These are phyloP conservation scores for Trapa bicornis DNA, from an alignment of 345 rosid species.

Conservation along the genomic window DNA sequence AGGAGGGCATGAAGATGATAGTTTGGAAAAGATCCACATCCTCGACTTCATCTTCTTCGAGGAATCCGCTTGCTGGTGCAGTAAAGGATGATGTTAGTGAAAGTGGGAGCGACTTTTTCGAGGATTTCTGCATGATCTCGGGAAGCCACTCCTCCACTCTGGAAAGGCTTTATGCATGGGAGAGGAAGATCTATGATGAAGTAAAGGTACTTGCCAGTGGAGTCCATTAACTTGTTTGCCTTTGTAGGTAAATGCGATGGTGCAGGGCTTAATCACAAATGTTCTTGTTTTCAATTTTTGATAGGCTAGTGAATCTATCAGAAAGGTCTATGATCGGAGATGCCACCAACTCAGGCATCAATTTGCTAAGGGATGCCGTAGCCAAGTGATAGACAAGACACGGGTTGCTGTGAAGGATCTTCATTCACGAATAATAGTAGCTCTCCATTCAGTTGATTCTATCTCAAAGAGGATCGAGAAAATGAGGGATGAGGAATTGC, in stretches of 20 bases:
- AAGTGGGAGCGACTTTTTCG: conserved; percentile 74
- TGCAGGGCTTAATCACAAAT: background rate
- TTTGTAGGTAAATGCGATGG: background rate
- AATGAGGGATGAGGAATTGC: conserved; percentile 87
- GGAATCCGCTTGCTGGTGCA: conserved; percentile 47
- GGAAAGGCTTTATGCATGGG: conserved; percentile 88
- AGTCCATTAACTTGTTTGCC: background rate
- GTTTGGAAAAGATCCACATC: conserved; percentile 86
- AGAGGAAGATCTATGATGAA: conserved; percentile 88
- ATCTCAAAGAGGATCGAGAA: conserved; percentile 84
- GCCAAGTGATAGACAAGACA: conserved; percentile 63
- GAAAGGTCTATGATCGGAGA: conserved; percentile 67
- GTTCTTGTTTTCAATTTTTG: background rate
- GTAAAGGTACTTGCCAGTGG: conserved; percentile 47
- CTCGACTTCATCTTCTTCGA: conserved; percentile 71
- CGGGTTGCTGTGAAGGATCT: conserved; percentile 77
- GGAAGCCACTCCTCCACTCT: conserved; percentile 88
- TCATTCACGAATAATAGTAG: conserved; percentile 73
- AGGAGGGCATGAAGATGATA: conserved; percentile 52
- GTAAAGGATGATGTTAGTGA: conserved; percentile 64
- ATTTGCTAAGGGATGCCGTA: conserved; percentile 60
- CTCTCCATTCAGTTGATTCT: conserved; percentile 73
- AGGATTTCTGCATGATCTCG: conserved; percentile 88
- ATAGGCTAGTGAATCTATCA: conserved; percentile 69
- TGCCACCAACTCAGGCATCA: conserved; percentile 67